Conservation (phyloP, 331 rosid genomes). For the Arachis monticola region DNA sequence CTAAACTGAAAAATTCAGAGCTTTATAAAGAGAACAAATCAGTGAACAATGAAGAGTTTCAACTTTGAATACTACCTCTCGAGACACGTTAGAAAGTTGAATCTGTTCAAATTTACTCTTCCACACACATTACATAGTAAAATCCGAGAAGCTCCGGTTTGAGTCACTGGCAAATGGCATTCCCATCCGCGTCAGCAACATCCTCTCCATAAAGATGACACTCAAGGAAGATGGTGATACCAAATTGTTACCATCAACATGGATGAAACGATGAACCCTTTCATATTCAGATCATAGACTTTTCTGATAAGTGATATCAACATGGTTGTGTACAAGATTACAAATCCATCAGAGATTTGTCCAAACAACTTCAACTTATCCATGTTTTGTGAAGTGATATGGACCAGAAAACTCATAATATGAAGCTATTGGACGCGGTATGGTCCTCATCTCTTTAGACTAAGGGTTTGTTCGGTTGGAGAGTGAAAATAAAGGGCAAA, state of each 20-base stretch:
- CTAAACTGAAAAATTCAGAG: not conserved
- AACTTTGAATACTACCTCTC: not conserved
- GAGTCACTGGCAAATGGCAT: conserved; percentile 6
- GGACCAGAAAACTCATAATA: not conserved
- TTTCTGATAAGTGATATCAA: not conserved
- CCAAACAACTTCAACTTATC: not conserved
- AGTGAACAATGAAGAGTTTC: not conserved
- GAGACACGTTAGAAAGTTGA: conserved; percentile 9
- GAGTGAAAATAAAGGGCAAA: too few species aligned
- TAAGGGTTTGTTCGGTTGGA: not conserved
- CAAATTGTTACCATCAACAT: conserved; percentile 17
- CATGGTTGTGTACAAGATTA: not conserved
- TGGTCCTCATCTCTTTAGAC: not conserved
- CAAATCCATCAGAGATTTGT: conserved; percentile 3
- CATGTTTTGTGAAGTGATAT: not conserved
- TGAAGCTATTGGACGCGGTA: conserved; percentile 6
- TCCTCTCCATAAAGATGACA: conserved; percentile 4
- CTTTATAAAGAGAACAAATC: not conserved
- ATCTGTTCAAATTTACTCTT: not conserved
- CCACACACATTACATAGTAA: not conserved
- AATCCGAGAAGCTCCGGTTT: not conserved
- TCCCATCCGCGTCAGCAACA: conserved; percentile 4
- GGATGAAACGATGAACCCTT: not conserved
- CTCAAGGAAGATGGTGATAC: not conserved
- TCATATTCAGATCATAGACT: not conserved